These are phyloP conservation scores for Chrysoporthe austroafricana DNA, from an alignment of 2,329 filamentous ascomycete species.

Conservation along the genomic window DNA sequence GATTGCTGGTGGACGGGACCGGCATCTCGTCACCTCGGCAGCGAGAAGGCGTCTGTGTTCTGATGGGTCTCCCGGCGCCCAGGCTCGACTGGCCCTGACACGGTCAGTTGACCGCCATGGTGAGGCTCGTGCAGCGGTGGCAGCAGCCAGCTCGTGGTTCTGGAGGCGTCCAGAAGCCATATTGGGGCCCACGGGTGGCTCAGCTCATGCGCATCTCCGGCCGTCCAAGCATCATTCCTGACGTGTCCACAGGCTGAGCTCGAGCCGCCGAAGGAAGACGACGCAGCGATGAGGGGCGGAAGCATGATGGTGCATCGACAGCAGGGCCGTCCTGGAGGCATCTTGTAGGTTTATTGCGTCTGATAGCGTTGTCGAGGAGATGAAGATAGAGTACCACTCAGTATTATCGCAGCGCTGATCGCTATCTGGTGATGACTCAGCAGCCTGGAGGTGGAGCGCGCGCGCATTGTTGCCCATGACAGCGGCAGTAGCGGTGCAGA, in stretches of 20 bases:
- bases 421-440: neutral
- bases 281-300: neutral
- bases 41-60: no score
- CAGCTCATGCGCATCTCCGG: neutral
- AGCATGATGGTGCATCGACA: neutral
- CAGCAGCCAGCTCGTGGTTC: neutral
- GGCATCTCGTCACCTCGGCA: neutral
- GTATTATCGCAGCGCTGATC: neutral
- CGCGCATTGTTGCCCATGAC: conserved; percentile 2
- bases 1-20: no score
- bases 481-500: conserved; percentile 4
- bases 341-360: no score
- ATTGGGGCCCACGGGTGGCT: neutral
- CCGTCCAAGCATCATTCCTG: neutral
- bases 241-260: neutral
- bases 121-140: neutral
- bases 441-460: neutral
- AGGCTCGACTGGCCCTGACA: no score
- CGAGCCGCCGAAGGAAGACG: neutral
- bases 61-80: no score
- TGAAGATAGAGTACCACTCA: neutral
- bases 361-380: neutral
- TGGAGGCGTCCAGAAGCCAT: neutral
- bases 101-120: no score
- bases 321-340: no score